Percentiles rank a stretch among this genome's conserved stretches.
Conservation (phyloP, 305 asterid species). For the Fraxinus baroniana region DNA sequence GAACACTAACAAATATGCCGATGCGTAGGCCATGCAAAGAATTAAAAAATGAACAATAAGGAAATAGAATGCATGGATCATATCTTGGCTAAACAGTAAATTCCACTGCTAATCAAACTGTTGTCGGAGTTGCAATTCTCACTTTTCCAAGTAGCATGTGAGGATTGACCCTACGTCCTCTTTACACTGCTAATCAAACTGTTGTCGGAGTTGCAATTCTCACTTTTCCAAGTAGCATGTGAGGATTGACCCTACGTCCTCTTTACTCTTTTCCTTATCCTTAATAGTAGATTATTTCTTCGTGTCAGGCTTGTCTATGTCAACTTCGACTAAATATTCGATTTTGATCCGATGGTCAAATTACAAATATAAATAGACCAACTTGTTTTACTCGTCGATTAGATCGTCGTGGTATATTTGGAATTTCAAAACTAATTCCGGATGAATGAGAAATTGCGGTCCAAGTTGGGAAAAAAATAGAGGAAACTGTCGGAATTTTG, state of each 20-base stretch:
- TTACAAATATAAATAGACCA: too few relatives aligned
- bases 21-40: background rate
- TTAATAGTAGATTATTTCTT: slow-evolving; percentile 72
- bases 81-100: background rate
- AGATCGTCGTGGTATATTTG: too few relatives aligned
- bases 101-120: slow-evolving; percentile 67
- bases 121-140: slow-evolving; percentile 92
- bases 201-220: slow-evolving; percentile 92
- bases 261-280: slow-evolving; percentile 83
- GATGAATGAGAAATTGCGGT: too few relatives aligned
- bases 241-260: slow-evolving; percentile 71
- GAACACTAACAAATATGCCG: background rate
- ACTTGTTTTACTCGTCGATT: too few relatives aligned
- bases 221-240: slow-evolving; percentile 81
- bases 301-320: slow-evolving; percentile 51
- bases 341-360: too few relatives aligned
- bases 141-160: slow-evolving; percentile 82
- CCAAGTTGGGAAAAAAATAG: too few relatives aligned
- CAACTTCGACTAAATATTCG: background rate
- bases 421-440: too few relatives aligned
- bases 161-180: slow-evolving; percentile 67
- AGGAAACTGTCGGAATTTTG: too few relatives aligned
- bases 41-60: background rate
- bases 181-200: slow-evolving; percentile 70
- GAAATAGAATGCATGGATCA: background rate